Conservation (phyloP, 108 stramenopile genomes). For the Discostella stelligeroides region DNA sequence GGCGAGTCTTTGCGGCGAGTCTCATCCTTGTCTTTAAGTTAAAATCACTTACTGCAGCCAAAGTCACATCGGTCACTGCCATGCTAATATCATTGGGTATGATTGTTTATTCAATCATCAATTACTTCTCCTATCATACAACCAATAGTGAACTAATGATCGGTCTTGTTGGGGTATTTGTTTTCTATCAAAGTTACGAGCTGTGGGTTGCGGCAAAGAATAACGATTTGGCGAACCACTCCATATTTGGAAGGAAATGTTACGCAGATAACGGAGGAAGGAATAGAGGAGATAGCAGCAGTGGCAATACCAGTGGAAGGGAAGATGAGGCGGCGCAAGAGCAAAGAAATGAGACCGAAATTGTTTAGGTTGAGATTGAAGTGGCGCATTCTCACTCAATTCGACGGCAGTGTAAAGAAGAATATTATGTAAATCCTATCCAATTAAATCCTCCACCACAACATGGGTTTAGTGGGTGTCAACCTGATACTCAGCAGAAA, state of each 20-base stretch:
- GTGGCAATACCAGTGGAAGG: neutral
- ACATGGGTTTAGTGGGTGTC: neutral
- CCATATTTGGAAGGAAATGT: conserved; percentile 41
- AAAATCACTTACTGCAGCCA: conserved; percentile 29
- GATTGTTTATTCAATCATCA: conserved; percentile 28
- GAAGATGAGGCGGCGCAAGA: neutral
- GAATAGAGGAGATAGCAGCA: neutral
- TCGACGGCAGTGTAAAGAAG: no score
- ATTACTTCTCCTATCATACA: conserved; percentile 6
- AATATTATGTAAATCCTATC: no score
- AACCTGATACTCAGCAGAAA: neutral
- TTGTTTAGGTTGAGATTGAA: no score
- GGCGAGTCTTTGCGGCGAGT: conserved; percentile 47
- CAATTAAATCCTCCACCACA: no score
- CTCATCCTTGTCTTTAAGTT: conserved; percentile 30
- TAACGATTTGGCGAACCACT: conserved; percentile 19
- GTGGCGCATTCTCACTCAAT: no score
- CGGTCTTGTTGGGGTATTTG: conserved; percentile 34
- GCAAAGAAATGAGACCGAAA: neutral
- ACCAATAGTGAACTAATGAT: conserved; percentile 10
- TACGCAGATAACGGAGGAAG: conserved; percentile 4
- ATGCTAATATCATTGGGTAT: conserved; percentile 28
- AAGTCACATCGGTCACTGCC: conserved; percentile 41
- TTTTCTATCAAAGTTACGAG: conserved; percentile 32
- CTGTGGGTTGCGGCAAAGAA: conserved; percentile 15